Percentiles rank a stretch among this genome's conserved stretches.
These are phyloP conservation scores for Talaromyces nanjingensis DNA, from an alignment of 495 filamentous ascomycete species.

Conservation along the genomic window DNA sequence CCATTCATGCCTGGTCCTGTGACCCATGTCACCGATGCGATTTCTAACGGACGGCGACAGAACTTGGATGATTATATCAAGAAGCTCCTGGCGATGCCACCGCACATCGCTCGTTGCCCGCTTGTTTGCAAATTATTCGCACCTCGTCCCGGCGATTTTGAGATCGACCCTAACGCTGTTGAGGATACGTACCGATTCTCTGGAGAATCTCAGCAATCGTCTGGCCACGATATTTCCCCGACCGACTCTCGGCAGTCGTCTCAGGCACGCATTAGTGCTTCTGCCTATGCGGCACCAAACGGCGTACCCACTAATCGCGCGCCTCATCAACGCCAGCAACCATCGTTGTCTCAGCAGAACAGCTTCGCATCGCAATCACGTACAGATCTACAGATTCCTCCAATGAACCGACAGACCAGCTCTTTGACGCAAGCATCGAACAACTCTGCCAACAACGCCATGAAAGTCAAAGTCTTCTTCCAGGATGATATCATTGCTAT, in stretches of 20 bases:
- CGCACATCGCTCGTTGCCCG: slow-evolving; percentile 73
- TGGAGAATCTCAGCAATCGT: slow-evolving; percentile 64
- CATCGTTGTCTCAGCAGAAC: slow-evolving; percentile 31
- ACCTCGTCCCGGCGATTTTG: slow-evolving; percentile 84
- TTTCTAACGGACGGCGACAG: slow-evolving; percentile 84
- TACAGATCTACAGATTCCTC: slow-evolving; percentile 25
- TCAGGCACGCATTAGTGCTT: slow-evolving; percentile 58
- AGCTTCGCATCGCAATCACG: slow-evolving; percentile 35
- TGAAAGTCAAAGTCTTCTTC: slow-evolving; percentile 95
- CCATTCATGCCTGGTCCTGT: slow-evolving; percentile 99
- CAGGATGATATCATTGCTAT: slow-evolving; percentile 87
- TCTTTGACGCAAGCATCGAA: slow-evolving; percentile 65
- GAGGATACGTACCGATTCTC: slow-evolving; percentile 66
- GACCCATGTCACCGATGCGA: slow-evolving; percentile 94
- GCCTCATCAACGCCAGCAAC: slow-evolving; percentile 52
- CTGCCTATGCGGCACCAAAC: slow-evolving; percentile 44
- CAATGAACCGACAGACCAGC: slow-evolving; percentile 64
- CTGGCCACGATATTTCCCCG: slow-evolving; percentile 40
- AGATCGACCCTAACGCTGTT: slow-evolving; percentile 65
- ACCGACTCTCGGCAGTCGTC: slow-evolving; percentile 71
- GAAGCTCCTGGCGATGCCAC: slow-evolving; percentile 73
- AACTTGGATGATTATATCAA: slow-evolving; percentile 94
- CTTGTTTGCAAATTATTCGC: slow-evolving; percentile 86
- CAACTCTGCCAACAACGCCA: slow-evolving; percentile 39
- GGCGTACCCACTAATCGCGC: slow-evolving; percentile 52